Base-by-base conservation (phyloP, 1,284 basidiomycete genomes). In the Ganoderma boninense region DNA sequence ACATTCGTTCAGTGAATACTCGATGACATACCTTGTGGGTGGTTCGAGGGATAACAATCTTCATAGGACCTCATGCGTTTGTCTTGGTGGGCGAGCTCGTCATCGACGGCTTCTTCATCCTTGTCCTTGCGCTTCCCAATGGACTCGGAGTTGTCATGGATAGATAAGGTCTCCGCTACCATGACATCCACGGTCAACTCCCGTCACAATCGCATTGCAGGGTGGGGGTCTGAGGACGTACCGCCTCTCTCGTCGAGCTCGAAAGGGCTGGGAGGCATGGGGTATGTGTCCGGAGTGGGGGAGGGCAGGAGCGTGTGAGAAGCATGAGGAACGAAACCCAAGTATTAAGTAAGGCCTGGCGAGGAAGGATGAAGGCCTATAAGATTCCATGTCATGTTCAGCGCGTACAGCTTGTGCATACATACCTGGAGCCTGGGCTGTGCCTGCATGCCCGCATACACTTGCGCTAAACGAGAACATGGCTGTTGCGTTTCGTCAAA, bases 181-280 rank as follows among this genome's bases (percentile, higher is more conserved):
- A 32, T 23, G 14, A n/a, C 10, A 29, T 38, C 10, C 16, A 4
- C 43, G 8, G 2, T 42, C n/a, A 44, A 52, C n/a, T 52, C 23
- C 49, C 49, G 7, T 52, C 49, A 26, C 20, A 20, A 26, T 0
- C 8, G 49, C 49, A 8, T 7, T n/a, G n/a, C n/a, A n/a, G n/a
- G n/a, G n/a, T n/a, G 23, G 49, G 13, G 49, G 49, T 23, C 23
- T 10, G 49, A 38, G 16, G 14, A 60, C 56, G 18, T 4, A 57
- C 65, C 61, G 23, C 60, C 69, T 6, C 43, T 26, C 40, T 69
- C 68, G 52, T 69, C 68, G 0, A 66, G 61, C 7, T 64, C 65
- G 10, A 69, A 35, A 35, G 35, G 35, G 35, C 7, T 35, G 7
- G 35, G 4, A 7, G 35, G 35, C 35, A 35, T 35, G 35, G 35